phyloP scores from a whole-genome alignment of 306 rosid species.

The Comarum palustre region DNA sequence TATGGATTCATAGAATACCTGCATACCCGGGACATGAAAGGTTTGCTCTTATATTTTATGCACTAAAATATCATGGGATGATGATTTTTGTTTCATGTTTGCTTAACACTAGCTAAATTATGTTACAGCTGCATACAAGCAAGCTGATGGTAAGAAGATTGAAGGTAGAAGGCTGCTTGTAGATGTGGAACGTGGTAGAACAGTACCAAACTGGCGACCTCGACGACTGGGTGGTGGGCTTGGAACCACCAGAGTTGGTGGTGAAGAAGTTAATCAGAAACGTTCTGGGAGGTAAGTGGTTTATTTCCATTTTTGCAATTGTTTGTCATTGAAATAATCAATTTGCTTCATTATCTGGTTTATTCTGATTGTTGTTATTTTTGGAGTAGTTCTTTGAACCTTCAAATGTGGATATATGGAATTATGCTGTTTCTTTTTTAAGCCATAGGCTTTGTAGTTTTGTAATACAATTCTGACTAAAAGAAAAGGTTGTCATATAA shows the following conservation, averaged over 20 bases:
- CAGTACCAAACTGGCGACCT: constrained; percentile 99
- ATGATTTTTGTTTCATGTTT: background rate
- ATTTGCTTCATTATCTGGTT: background rate
- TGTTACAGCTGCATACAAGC: constrained; percentile 92
- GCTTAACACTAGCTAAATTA: constrained; percentile 11
- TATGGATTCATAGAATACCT: constrained; percentile 88
- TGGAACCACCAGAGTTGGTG: constrained; percentile 95
- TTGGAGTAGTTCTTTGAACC: background rate
- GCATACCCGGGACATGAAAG: constrained; percentile 99
- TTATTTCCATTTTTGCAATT: constrained; percentile 6
- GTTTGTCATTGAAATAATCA: background rate
- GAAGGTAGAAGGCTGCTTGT: constrained; percentile 97
- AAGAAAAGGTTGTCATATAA: background rate
- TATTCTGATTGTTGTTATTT: background rate
- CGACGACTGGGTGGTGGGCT: constrained; percentile 98
- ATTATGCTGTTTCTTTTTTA: background rate
- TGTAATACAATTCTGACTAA: background rate
- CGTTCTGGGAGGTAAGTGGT: constrained; percentile 71
- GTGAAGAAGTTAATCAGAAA: constrained; percentile 85
- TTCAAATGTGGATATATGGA: background rate
- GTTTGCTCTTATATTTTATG: constrained; percentile 32
- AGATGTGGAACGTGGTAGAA: constrained; percentile 98
- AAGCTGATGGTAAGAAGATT: constrained; percentile 97
- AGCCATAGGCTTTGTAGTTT: background rate
- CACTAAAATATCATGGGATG: background rate